A percentile compares a stretch with the other conserved stretches of the same genome.
These are phyloP conservation scores for Pythium utonaiense DNA, from an alignment of 352 stramenopile genomes.

Conservation along the genomic window DNA sequence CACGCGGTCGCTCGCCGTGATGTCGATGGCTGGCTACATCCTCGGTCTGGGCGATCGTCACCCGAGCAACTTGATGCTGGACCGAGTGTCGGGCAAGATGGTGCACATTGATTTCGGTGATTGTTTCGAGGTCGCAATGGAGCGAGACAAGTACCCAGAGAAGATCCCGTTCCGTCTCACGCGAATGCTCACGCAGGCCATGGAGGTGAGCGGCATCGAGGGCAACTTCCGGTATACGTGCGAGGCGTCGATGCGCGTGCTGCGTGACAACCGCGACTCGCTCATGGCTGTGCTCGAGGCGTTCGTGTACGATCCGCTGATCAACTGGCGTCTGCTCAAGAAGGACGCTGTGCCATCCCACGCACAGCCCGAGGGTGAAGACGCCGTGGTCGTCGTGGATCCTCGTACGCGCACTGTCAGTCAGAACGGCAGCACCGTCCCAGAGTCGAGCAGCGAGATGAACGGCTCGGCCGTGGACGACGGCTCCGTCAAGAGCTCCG, in stretches of 20 bases:
- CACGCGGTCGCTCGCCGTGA: conserved; percentile 98
- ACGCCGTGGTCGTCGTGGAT: conserved; percentile 31
- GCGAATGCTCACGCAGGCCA: conserved; percentile 97
- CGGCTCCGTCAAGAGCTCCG: conserved; percentile 60
- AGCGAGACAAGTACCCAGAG: conserved; percentile 99
- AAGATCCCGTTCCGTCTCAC: conserved; percentile 99
- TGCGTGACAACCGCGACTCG: conserved; percentile 98
- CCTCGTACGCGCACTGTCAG: neutral
- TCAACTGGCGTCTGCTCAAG: conserved; percentile 97
- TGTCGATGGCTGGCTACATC: conserved; percentile 99
- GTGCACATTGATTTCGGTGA: conserved; percentile 99
- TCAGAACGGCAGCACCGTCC: neutral
- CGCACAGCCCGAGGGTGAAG: conserved; percentile 59
- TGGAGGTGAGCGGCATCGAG: conserved; percentile 99
- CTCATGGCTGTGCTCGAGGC: conserved; percentile 99
- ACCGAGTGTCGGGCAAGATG: conserved; percentile 98
- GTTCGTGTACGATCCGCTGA: conserved; percentile 99
- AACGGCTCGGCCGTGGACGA: conserved; percentile 16
- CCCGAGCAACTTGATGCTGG: conserved; percentile 99
- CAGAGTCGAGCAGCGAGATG: conserved; percentile 19
- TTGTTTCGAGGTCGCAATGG: conserved; percentile 99
- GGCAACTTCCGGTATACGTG: conserved; percentile 99
- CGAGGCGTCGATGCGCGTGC: conserved; percentile 96
- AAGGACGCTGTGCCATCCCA: conserved; percentile 78
- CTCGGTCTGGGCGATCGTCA: conserved; percentile 99